Conservation (phyloP, 2,329 filamentous ascomycete species). For the Cladosporium sp. region DNA sequence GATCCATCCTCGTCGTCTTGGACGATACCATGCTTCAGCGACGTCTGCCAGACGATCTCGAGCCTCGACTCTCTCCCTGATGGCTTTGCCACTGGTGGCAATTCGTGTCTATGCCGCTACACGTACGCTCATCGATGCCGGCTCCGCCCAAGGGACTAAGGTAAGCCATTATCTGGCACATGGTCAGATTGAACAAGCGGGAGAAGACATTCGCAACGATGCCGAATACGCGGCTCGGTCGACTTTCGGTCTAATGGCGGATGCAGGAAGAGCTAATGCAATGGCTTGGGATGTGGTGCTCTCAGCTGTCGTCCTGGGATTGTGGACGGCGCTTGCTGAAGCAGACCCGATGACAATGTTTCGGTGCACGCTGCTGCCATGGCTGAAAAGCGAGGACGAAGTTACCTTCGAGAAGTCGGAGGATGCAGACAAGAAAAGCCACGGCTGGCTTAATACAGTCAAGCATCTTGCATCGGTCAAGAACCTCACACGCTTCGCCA, state of each 20-base stretch:
- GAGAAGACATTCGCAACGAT: neutral
- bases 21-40: slow-evolving; percentile 5
- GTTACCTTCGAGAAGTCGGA: neutral
- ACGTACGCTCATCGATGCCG: neutral
- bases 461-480: slow-evolving; percentile 14
- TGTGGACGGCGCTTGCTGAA: slow-evolving; percentile 8
- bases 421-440: neutral
- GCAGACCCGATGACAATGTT: slow-evolving; percentile 5
- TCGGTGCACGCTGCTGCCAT: slow-evolving; percentile 8
- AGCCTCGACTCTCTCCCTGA: neutral
- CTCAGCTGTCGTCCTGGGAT: slow-evolving; percentile 3
- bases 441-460: slow-evolving; percentile 8
- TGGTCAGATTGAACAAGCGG: neutral
- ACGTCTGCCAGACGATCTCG: slow-evolving; percentile 1
- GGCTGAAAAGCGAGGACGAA: slow-evolving; percentile 9
- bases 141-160: neutral
- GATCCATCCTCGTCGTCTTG: slow-evolving; percentile 15
- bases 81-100: slow-evolving; percentile 9
- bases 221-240: neutral
- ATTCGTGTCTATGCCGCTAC: neutral
- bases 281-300: slow-evolving; percentile 16
- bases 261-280: neutral
- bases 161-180: neutral
- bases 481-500: slow-evolving; percentile 11
- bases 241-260: slow-evolving; percentile 1